These are phyloP conservation scores for Aspergillus bombycis DNA, from an alignment of 2,329 filamentous ascomycete genomes.

Conservation along the genomic window DNA sequence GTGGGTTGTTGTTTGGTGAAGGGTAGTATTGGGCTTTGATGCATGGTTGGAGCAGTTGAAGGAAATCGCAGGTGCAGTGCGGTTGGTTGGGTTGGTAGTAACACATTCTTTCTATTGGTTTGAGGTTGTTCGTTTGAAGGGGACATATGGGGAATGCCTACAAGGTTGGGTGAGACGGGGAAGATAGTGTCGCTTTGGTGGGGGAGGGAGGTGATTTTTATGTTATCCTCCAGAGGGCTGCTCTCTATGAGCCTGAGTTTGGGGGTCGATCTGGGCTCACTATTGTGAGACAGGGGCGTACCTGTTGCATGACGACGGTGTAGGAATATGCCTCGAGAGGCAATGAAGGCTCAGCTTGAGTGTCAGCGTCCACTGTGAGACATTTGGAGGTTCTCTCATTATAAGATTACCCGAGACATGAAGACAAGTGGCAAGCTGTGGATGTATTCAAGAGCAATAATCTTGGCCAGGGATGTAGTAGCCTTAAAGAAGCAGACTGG, in stretches of 20 bases:
- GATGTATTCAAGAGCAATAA: background rate
- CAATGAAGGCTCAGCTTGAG: background rate
- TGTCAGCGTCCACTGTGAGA: background rate
- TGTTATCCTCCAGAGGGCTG: background rate
- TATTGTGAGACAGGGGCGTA: background rate
- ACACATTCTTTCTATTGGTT: slow-evolving; percentile 13
- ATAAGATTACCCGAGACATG: background rate
- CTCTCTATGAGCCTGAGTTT: background rate
- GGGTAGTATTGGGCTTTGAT: slow-evolving; percentile 8
- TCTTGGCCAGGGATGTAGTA: background rate
- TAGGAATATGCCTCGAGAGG: background rate
- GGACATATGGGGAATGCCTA: background rate
- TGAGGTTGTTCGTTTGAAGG: background rate
- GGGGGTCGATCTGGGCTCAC: background rate
- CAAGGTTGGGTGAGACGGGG: background rate
- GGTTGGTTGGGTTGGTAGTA: slow-evolving; percentile 24
- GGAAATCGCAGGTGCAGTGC: slow-evolving; percentile 23
- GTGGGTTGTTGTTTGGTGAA: slow-evolving; percentile 14
- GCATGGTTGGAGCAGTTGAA: slow-evolving; percentile 26
- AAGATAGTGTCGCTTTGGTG: background rate
- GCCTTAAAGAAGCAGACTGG: background rate
- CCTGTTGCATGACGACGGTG: background rate
- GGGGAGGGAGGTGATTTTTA: background rate
- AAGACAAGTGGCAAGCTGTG: background rate
- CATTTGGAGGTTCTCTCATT: background rate